phyloP scores from a whole-genome alignment of 2,329 filamentous ascomycete species.

The Fusarium heterosporum region DNA sequence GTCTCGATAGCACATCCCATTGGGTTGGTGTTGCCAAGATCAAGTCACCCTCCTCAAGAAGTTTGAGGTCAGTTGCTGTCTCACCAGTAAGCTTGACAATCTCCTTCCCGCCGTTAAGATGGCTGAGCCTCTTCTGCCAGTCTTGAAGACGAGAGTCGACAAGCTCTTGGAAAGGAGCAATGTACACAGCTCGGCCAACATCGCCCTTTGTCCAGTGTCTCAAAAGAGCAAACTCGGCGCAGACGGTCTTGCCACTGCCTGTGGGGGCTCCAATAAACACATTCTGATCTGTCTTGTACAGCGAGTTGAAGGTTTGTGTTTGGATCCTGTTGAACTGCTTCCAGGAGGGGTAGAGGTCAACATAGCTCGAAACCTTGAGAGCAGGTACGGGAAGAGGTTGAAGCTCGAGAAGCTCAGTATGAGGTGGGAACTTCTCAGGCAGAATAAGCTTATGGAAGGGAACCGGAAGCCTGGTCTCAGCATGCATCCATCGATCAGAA shows the following conservation, averaged over 20 bases:
- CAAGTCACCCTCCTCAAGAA: slow-evolving; percentile 87
- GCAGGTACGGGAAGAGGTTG: slow-evolving; percentile 91
- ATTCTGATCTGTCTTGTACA: slow-evolving; percentile 92
- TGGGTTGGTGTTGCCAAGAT: slow-evolving; percentile 92
- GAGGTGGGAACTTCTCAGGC: slow-evolving; percentile 94
- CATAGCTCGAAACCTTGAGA: slow-evolving; percentile 86
- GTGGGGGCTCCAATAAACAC: slow-evolving; percentile 93
- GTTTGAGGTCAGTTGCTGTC: slow-evolving; percentile 87
- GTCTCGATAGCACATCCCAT: slow-evolving; percentile 95
- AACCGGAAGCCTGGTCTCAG: slow-evolving; percentile 91
- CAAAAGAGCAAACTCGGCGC: slow-evolving; percentile 92
- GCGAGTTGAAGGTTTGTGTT: slow-evolving; percentile 94
- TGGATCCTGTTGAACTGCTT: slow-evolving; percentile 96
- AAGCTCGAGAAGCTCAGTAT: slow-evolving; percentile 90
- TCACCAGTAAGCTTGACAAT: slow-evolving; percentile 96
- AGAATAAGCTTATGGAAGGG: slow-evolving; percentile 95
- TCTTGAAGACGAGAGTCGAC: slow-evolving; percentile 84
- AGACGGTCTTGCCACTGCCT: slow-evolving; percentile 96
- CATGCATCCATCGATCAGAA: slow-evolving; percentile 98
- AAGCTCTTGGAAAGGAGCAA: slow-evolving; percentile 94
- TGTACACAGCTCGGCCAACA: slow-evolving; percentile 84
- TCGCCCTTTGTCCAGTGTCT: slow-evolving; percentile 77
- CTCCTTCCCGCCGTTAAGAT: slow-evolving; percentile 83
- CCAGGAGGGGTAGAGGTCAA: slow-evolving; percentile 84
- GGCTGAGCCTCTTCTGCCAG: slow-evolving; percentile 82